These are phyloP conservation scores for Penicillium waksmanii DNA, from an alignment of 495 filamentous ascomycete genomes.

Conservation along the genomic window DNA sequence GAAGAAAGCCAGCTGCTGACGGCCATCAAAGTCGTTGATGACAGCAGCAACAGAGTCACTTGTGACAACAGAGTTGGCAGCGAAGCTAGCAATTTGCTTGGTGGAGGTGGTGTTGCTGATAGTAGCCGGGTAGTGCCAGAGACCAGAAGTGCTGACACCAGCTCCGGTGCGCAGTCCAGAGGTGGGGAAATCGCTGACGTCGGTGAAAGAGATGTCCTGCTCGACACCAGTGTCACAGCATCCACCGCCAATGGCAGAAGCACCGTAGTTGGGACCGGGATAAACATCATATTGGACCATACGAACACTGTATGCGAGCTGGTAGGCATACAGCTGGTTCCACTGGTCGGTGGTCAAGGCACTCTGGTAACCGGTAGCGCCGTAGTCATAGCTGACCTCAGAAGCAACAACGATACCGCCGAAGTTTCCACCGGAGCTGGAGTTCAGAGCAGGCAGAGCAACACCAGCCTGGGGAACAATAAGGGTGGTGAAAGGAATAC, in stretches of 20 bases:
- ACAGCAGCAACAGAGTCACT: slow-evolving; percentile 54
- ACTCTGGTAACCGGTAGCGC: slow-evolving; percentile 47
- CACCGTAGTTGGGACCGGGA: slow-evolving; percentile 56
- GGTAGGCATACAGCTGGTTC: slow-evolving; percentile 60
- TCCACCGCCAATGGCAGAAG: slow-evolving; percentile 38
- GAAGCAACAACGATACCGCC: slow-evolving; percentile 59
- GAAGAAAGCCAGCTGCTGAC: slow-evolving; percentile 67
- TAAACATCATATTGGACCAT: slow-evolving; percentile 65
- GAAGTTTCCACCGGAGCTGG: slow-evolving; percentile 55
- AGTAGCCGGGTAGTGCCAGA: slow-evolving; percentile 61
- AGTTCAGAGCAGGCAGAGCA: slow-evolving; percentile 55
- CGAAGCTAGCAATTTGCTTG: slow-evolving; percentile 57
- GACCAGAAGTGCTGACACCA: slow-evolving; percentile 55
- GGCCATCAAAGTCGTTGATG: slow-evolving; percentile 61
- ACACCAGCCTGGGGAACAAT: slow-evolving; percentile 56
- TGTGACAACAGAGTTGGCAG: slow-evolving; percentile 29
- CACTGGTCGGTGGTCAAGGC: slow-evolving; percentile 61
- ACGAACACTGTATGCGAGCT: slow-evolving; percentile 59
- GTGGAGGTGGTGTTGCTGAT: slow-evolving; percentile 58
- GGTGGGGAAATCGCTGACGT: slow-evolving; percentile 51
- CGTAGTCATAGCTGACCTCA: slow-evolving; percentile 61
- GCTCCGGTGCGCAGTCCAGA: slow-evolving; percentile 53
- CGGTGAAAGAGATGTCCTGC: slow-evolving; percentile 54
- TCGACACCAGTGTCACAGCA: slow-evolving; percentile 55
- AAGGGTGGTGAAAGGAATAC: slow-evolving; percentile 60